Percentiles rank a stretch among this genome's conserved stretches.
These are phyloP conservation scores for Drechslera avenae DNA, from an alignment of 2,329 filamentous ascomycete genomes.

Conservation along the genomic window DNA sequence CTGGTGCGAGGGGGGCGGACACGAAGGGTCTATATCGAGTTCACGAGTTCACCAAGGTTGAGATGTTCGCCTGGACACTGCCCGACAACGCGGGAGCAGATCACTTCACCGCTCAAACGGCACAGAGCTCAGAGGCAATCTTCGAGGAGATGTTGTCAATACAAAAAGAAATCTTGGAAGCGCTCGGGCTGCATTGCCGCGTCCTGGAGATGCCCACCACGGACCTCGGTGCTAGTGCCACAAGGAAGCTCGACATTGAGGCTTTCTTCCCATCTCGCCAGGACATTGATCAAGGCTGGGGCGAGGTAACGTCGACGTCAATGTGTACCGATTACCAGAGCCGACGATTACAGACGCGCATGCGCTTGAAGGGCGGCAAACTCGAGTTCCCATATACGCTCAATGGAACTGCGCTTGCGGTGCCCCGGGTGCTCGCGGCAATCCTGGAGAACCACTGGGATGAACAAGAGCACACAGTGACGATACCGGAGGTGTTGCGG, in stretches of 20 bases:
- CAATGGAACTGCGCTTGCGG: constrained; percentile 91
- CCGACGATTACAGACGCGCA: constrained; percentile 76
- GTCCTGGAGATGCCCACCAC: constrained; percentile 89
- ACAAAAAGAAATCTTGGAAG: constrained; percentile 80
- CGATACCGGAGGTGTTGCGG: constrained; percentile 77
- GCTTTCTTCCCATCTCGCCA: constrained; percentile 85
- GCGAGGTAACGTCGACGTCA: constrained; percentile 88
- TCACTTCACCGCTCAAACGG: constrained; percentile 35
- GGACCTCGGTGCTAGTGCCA: constrained; percentile 88
- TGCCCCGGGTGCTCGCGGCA: constrained; percentile 86
- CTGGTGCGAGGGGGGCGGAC: constrained; percentile 84
- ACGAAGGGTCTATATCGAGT: constrained; percentile 96
- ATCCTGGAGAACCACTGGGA: constrained; percentile 92
- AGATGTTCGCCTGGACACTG: constrained; percentile 91
- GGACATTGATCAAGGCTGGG: constrained; percentile 75
- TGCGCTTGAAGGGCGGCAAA: constrained; percentile 60
- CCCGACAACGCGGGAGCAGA: constrained; percentile 54
- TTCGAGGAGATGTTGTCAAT: constrained; percentile 88
- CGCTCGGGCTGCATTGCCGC: constrained; percentile 81
- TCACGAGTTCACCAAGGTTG: constrained; percentile 98
- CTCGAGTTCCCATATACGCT: constrained; percentile 83
- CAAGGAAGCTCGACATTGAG: constrained; percentile 90
- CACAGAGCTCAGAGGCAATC: constrained; percentile 58
- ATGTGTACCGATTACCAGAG: constrained; percentile 96
- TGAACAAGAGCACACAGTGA: constrained; percentile 67